These are phyloP conservation scores for Xylaria castorea DNA, from an alignment of 495 filamentous ascomycete species.

Conservation along the genomic window DNA sequence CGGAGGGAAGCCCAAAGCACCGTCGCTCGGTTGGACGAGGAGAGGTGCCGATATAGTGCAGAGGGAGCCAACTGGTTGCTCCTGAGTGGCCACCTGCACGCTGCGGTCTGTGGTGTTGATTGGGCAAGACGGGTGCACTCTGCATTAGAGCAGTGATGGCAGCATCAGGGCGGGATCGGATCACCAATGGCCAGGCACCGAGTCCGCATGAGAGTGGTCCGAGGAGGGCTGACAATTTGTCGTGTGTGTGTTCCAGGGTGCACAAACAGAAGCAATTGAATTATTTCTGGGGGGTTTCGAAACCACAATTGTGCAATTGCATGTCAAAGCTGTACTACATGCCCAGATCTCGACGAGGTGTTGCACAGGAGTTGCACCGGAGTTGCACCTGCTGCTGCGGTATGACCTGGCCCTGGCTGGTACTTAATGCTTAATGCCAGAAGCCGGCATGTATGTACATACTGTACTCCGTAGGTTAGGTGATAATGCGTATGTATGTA, in stretches of 20 bases:
- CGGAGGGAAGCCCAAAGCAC: constrained; percentile 36
- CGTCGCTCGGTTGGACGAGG: constrained; percentile 37
- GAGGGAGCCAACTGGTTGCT: constrained; percentile 44
- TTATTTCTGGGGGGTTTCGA: not conserved
- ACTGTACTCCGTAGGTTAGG: too few species aligned
- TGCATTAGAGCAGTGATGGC: constrained; percentile 46
- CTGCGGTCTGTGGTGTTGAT: constrained; percentile 39
- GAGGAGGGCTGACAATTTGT: constrained; percentile 37
- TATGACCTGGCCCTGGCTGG: not conserved
- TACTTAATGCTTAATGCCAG: not conserved
- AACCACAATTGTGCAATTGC: constrained; percentile 14
- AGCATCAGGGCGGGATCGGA: constrained; percentile 42
- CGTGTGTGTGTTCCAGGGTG: not conserved
- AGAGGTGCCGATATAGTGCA: constrained; percentile 40
- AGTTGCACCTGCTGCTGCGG: not conserved
- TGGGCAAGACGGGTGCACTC: constrained; percentile 38
- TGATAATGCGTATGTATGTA: not conserved
- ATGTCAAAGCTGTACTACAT: not conserved
- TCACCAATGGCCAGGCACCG: constrained; percentile 40
- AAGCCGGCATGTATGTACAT: not conserved
- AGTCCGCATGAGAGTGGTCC: constrained; percentile 37
- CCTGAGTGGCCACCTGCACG: constrained; percentile 45
- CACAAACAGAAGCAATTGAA: not conserved
- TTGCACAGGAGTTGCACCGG: not conserved
- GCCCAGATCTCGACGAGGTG: not conserved